Base-by-base conservation (phyloP, 1,139 yeast genomes). In the Zygosaccharomyces pseudobailii region DNA sequence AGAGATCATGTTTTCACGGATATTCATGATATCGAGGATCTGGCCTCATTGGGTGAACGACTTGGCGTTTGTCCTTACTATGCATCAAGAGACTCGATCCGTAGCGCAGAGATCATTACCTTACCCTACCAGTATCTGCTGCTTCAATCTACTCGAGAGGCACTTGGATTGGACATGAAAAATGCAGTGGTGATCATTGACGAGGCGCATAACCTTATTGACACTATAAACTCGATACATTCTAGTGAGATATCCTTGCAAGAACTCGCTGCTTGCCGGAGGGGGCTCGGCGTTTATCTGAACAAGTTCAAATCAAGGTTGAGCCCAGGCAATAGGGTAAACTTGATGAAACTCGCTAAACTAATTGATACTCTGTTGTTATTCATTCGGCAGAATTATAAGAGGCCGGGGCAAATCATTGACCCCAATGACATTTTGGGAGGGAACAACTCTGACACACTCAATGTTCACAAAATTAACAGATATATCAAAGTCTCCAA, bases 151-250 rank as follows among this genome's bases (percentile, higher is more conserved):
- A 76, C 95, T 0, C 71, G 97, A 56, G 72, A 74, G 3, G 70
- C 81, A 0, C 65, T 88, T 42, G 79, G 80, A 1, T 63, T 90
- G 5, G 74, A 82, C 42, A 61, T 90, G 13, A 74, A 76, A 44
- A 76, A 80, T 50, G 75, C 92, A 0, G 76, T 90, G 5, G 78
- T 92, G 1, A 77, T 92, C 3, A 83, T 90, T 33, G 98, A 90
- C 62, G 98, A 90, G 62, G 97, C 97, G 0, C 98, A 90, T 62
- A 90, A 90, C 61, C 69, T 90, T 36, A 63, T 89, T 28, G 97
- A 89, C 56, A 82, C 90, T 0, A 80, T 90, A 4, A 78, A 84
- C 1, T 71, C 86, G 1, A 70, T 90, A 52, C 76, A 85, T 57
- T 87, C 96, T 0, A 75, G 80, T 1, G 66, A 76, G 3, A 70